These are phyloP conservation scores for Funneliformis mosseae DNA, from an alignment of 192 early-diverging fungal genomes.

Conservation along the genomic window DNA sequence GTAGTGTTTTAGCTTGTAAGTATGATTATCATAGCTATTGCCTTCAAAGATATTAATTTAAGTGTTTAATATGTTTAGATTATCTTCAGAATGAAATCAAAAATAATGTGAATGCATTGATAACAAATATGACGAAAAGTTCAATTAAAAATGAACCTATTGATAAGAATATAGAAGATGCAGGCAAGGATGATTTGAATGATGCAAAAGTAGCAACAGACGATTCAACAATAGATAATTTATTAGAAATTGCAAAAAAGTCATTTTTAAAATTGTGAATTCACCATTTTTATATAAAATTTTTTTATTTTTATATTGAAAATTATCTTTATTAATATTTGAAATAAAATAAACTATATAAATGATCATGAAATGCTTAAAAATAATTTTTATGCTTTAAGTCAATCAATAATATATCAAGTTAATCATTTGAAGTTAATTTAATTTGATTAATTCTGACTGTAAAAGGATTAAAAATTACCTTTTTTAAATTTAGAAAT, in stretches of 20 bases:
- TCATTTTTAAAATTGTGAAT: constrained; percentile 13
- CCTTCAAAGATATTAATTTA: background rate
- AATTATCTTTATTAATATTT: background rate
- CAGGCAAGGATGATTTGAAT: no score
- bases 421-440: no score
- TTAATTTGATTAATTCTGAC: no score
- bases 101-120: constrained; percentile 15
- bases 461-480: no score
- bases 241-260: constrained; percentile 16
- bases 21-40: constrained; percentile 17
- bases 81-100: background rate
- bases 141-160: constrained; percentile 4
- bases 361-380: no score
- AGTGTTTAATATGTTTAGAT: no score
- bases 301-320: no score
- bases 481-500: no score
- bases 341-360: no score
- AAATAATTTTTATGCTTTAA: no score
- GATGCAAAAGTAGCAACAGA: no score
- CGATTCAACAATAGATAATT: background rate
- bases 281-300: background rate
- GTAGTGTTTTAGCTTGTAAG: background rate
- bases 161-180: background rate
- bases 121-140: background rate
- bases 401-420: no score